Evolutionary conservation across 768 basidiomycete species (phyloP), one percentile per base, ranked within the genome.

Genomic region (Hericium coralloides): DNA sequence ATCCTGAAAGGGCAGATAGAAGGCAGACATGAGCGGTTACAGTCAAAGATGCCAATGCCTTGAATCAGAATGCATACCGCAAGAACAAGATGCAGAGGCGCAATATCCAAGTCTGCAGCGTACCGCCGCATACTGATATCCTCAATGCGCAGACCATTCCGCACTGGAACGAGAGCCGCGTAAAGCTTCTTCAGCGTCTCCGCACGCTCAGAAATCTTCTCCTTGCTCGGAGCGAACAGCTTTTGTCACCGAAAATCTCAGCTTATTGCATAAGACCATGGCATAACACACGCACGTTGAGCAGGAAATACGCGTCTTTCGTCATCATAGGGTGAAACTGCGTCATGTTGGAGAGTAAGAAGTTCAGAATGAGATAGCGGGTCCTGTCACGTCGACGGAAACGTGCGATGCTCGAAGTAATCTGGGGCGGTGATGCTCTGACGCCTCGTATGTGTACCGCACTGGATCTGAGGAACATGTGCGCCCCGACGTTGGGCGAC

Each of bases 71-170:
- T 20, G 56, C 61, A 20, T 7, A 62, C 61, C 31, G 56, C 51
- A 18, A 62, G 49, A 36, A 55, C 22, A 5, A 62, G 23, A 18
- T 62, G 56, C n/a, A 62, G 4, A 22, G 61, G 61, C 2, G 59
- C 56, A 25, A 55, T 45, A 4, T 60, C 56, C 38, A 60, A 20
- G 41, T 62, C 61, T 20, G 52, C 43, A 6, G 55, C 59, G 12
- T 62, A 62, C 22, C 51, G 25, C 4, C 20, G 31, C 60, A 62
- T 62, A 36, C 53, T 50, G 5, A 57, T 26, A 14, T 60, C 60
- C 38, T 54, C 53, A 2, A 62, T 49, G 45, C 60, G 59, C n/a
- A 60, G 53, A n/a, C 38, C 31, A 38, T 38, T 36, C 10, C 12
- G 18, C 52, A 7, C 18, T 20, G 43, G 9, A 3, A 17, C 43